Evolutionary conservation across 2,329 filamentous ascomycete genomes (phyloP).

Genomic region (Ophiobolus disseminans): DNA sequence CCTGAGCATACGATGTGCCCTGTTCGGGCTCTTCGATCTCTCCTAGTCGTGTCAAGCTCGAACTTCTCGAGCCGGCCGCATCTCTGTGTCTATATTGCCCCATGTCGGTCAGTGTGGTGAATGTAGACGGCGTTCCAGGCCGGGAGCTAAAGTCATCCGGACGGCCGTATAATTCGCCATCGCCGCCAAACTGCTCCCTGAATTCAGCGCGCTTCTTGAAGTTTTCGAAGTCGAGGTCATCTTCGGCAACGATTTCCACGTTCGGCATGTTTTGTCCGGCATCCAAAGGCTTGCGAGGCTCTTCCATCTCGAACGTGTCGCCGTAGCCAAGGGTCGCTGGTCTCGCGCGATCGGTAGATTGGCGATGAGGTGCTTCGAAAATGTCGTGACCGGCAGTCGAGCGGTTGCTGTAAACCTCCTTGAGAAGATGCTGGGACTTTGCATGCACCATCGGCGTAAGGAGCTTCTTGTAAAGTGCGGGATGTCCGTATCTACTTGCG

Average conservation of each 20-base stretch:
- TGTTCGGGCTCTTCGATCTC: slow-evolving; percentile 24
- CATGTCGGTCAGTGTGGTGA: slow-evolving; percentile 33
- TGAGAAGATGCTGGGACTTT: slow-evolving; percentile 83
- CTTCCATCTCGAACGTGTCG: slow-evolving; percentile 81
- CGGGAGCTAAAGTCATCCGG: slow-evolving; percentile 62
- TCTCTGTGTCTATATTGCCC: slow-evolving; percentile 22
- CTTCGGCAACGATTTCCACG: slow-evolving; percentile 88
- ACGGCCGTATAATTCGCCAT: slow-evolving; percentile 64
- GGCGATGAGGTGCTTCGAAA: slow-evolving; percentile 33
- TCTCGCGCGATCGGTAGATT: slow-evolving; percentile 44
- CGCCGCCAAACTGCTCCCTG: slow-evolving; percentile 79
- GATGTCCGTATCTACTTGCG: slow-evolving; percentile 83
- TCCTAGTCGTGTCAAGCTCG: slow-evolving; percentile 30
- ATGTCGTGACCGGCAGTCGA: slow-evolving; percentile 62
- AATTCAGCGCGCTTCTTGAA: slow-evolving; percentile 92
- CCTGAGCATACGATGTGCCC: slow-evolving; percentile 34
- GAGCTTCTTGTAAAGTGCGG: slow-evolving; percentile 75
- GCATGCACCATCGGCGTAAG: slow-evolving; percentile 84
- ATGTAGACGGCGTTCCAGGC: slow-evolving; percentile 39
- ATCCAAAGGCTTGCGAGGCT: slow-evolving; percentile 58
- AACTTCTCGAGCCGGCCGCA: slow-evolving; percentile 20
- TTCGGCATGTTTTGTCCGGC: slow-evolving; percentile 52
- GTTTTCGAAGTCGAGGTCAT: slow-evolving; percentile 84
- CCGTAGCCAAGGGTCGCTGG: slow-evolving; percentile 71
- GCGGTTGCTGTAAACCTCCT: slow-evolving; percentile 81